Base-by-base conservation (phyloP, 139 green algal species). In the Micractinium conductrix region DNA sequence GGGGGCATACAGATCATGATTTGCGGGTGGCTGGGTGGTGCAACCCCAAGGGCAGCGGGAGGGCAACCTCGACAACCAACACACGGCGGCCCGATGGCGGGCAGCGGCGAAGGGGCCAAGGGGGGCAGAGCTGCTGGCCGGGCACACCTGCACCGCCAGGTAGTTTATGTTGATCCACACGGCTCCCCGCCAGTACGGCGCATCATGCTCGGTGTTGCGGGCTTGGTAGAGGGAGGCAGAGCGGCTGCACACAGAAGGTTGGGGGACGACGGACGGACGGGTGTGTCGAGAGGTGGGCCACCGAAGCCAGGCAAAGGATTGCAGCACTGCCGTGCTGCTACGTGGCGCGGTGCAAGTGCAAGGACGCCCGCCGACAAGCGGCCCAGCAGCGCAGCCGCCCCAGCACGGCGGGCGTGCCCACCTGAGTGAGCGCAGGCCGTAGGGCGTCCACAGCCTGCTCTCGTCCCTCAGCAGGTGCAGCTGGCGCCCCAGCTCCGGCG, bases 151-250 rank as follows among this genome's bases (percentile, higher is more conserved):
- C 37, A 99, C 90, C 35, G 92, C 89, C 0, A 99, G 88, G 90
- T 93, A 98, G 89, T 99, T 99, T 83, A 99, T 83, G 88, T 99
- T 99, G 81, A 98, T 91, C 96, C 96, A 99, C 69, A 99, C 90
- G 35, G 93, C 82, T 2, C 94, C 93, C 2, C 96, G 88, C 96
- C 96, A 99, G 90, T 99, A 99, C 22, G 96, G 96, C 9, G 90
- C 84, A 84, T 99, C 96, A 81, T 99, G 92, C 81, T 93, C 81
- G 1, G 96, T 99, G 89, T 99, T 99, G 81, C 92, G 86, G 80
- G 79, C 84, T 69, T 89, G 85, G 88, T 98, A 96, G 50, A 98
- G 78, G 48, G 79, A 87, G 72, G 88, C 93, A 42, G 45, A 80
- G 21, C 85, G 69, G 33, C 70, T 81, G 81, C 81, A 74, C 8